A percentile compares a stretch with the other conserved stretches of the same genome.
These are phyloP conservation scores for Coemansia guatemalensis DNA, from an alignment of 192 early-diverging fungal species.

Conservation along the genomic window DNA sequence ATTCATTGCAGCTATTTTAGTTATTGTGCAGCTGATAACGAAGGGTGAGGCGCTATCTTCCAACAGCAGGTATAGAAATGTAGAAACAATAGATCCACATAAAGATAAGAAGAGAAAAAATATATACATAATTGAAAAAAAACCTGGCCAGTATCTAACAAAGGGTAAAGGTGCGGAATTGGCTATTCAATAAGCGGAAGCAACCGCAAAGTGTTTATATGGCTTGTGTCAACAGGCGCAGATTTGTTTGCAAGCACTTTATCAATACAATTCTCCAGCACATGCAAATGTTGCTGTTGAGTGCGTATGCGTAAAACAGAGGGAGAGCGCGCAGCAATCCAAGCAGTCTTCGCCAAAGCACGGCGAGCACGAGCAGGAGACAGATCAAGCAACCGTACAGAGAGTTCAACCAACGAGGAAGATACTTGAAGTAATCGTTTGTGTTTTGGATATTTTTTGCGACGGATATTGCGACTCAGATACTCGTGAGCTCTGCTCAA, in stretches of 20 bases:
- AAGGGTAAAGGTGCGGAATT: no score
- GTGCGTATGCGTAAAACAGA: slow-evolving; percentile 23
- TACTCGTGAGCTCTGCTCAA: slow-evolving; percentile 32
- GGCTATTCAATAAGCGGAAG: not conserved
- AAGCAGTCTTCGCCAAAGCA: slow-evolving; percentile 25
- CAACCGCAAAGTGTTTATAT: slow-evolving; percentile 7
- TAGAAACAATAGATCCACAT: no score
- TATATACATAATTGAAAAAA: no score
- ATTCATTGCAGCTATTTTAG: no score
- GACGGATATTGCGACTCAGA: slow-evolving; percentile 24
- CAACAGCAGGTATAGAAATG: no score
- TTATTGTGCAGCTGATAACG: no score
- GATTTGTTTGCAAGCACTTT: slow-evolving; percentile 6
- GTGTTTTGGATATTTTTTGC: slow-evolving; percentile 12
- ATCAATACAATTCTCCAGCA: slow-evolving; percentile 9
- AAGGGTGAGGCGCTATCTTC: no score
- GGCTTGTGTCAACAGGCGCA: not conserved
- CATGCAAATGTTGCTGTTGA: slow-evolving; percentile 9
- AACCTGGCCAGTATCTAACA: no score
- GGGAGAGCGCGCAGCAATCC: slow-evolving; percentile 20
- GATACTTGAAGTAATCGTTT: slow-evolving; percentile 8
- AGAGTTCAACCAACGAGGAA: slow-evolving; percentile 10
- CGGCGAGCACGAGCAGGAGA: slow-evolving; percentile 3
- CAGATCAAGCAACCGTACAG: slow-evolving; percentile 11
- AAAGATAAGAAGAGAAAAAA: no score